Evolutionary conservation across 2,329 filamentous ascomycete genomes (phyloP).

Genomic region (Simplicillium sp.): DNA sequence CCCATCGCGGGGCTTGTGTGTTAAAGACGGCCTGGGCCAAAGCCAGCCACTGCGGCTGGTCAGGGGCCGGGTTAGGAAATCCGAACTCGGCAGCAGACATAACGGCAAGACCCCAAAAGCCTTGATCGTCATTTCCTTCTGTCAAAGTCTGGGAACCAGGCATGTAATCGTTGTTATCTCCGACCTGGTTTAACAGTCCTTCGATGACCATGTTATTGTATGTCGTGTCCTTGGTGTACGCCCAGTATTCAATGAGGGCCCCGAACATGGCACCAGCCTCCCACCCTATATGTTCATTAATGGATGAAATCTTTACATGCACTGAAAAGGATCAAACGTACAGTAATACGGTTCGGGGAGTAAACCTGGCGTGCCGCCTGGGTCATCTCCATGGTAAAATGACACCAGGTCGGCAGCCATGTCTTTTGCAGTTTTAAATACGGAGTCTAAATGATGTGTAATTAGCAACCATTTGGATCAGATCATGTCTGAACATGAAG

Average conservation of each 20-base stretch:
- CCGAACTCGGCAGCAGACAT: constrained; percentile 71
- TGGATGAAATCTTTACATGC: constrained; percentile 4
- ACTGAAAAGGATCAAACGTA: constrained; percentile 35
- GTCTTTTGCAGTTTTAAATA: constrained; percentile 36
- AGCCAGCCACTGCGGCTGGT: constrained; percentile 59
- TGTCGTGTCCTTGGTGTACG: constrained; percentile 54
- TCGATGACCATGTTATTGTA: constrained; percentile 53
- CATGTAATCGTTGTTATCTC: constrained; percentile 53
- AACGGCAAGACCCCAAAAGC: constrained; percentile 78
- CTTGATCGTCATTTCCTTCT: constrained; percentile 65
- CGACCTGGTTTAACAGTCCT: constrained; percentile 51
- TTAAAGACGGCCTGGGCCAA: constrained; percentile 77
- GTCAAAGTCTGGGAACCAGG: constrained; percentile 54
- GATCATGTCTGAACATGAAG: no score
- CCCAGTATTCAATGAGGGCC: constrained; percentile 63
- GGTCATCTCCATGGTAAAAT: constrained; percentile 35
- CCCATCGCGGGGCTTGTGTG: constrained; percentile 66
- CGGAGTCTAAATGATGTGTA: constrained; percentile 29
- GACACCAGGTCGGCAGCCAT: constrained; percentile 40
- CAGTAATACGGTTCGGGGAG: constrained; percentile 46
- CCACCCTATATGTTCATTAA: constrained; percentile 41
- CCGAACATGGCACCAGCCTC: constrained; percentile 65
- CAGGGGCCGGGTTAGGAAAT: constrained; percentile 57
- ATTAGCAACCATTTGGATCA: not conserved
- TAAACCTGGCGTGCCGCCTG: constrained; percentile 40